Base-by-base conservation (phyloP, 1,139 yeast genomes). In the Yamadazyma dendronema region DNA sequence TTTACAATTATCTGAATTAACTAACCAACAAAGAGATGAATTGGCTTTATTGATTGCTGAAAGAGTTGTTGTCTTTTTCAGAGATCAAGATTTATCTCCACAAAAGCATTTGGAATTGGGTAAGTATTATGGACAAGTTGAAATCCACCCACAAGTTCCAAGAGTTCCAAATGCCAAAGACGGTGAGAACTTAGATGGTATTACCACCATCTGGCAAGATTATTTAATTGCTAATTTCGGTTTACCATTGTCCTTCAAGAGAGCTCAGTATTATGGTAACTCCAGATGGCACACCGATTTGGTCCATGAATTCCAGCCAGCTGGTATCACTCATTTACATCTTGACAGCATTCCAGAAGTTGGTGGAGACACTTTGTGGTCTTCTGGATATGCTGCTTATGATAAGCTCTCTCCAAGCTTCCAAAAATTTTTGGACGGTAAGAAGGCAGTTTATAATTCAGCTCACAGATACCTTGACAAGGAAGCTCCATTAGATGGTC, bases 151-250 rank as follows among this genome's bases (percentile, higher is more conserved):
- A 15, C 71, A 69, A 50, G 71, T 59, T 22, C 60, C 64, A 22
- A 45, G 61, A 41, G 58, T 57, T 31, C 60, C 69, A 47, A 46
- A 57, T 48, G 33, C 52, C 46, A 30, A 37, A 6, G 40, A 52
- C 28, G 56, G 54, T 12, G 40, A 44, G 13, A 45, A 47, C 31
- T 41, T 46, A 39, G 41, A 49, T 29, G 84, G 83, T 23, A 58
- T 72, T 26, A 58, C 78, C 17, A 72, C 72, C 6, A 70, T 79
- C 44, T 77, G 83, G 83, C 74, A 69, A 40, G 79, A 76, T 42
- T 61, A 59, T 43, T 45, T 42, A 34, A 55, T 57, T 33, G 56
- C 51, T 37, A 53, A 52, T 40, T 47, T 41, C 37, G 59, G 48
- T 2, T 37, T 43, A 12, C 35, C 46, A 33, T 48, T 60, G 37